Percentiles rank a stretch among this genome's conserved stretches.
Evolutionary conservation across 306 rosid species (phyloP).

Genomic region (Lathyrus sativus): DNA sequence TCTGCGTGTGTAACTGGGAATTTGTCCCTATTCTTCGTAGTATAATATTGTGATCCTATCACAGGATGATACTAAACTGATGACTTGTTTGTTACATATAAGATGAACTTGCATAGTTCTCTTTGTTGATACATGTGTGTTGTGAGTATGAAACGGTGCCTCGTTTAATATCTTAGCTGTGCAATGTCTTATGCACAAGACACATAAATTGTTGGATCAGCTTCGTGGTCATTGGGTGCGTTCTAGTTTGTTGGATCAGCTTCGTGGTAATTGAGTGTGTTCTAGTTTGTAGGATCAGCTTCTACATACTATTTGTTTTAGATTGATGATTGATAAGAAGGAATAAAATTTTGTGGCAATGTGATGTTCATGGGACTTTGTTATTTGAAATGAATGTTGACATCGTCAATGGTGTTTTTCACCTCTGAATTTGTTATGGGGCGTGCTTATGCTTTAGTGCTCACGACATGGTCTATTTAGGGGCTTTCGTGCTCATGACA

Average conservation of each 20-base stretch:
- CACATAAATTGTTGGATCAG: neutral
- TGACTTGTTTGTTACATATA: neutral
- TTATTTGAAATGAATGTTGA: neutral
- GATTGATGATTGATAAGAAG: conserved; percentile 1
- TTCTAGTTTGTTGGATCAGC: conserved; percentile 7
- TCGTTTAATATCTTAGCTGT: neutral
- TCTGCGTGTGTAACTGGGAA: neutral
- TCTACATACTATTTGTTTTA: neutral
- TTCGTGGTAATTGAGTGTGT: neutral
- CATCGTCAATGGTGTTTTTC: conserved; percentile 21
- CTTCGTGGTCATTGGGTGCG: neutral
- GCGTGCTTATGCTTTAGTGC: neutral
- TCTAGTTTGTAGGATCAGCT: conserved; percentile 1
- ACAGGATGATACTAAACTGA: neutral
- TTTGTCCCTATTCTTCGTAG: neutral
- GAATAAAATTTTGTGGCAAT: conserved; percentile 19
- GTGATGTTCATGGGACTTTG: neutral
- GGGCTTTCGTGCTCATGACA: neutral
- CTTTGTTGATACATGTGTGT: neutral
- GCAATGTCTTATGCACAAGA: neutral
- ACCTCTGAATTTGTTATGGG: conserved; percentile 6
- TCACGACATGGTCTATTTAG: neutral
- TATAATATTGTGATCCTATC: neutral
- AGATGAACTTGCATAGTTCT: neutral
- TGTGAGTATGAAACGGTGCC: neutral